A percentile compares a stretch with the other conserved stretches of the same genome.
phyloP scores from a whole-genome alignment of 176 grass and related monocot genomes.

The Tuctoria greenei region DNA sequence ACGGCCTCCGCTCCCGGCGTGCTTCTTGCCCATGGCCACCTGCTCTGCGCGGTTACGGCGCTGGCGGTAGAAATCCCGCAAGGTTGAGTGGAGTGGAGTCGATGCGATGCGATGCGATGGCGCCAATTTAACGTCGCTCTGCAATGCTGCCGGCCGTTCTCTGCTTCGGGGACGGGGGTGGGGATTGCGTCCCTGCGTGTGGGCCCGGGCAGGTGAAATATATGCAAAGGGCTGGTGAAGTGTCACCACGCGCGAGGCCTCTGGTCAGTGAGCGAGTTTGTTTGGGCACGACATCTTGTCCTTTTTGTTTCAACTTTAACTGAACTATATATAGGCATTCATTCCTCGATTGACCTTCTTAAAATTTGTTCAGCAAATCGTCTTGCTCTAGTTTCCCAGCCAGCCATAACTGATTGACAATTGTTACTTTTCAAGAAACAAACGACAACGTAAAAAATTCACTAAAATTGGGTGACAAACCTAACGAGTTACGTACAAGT shows the following conservation, averaged over 20 bases:
- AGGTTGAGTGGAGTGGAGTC: not conserved
- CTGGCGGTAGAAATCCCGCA: not conserved
- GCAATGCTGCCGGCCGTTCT: not conserved
- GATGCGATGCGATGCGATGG: not conserved
- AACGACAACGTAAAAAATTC: too few species aligned
- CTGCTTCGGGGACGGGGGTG: not conserved
- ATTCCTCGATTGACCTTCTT: too few species aligned
- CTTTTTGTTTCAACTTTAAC: not conserved
- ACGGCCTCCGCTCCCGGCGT: slow-evolving; percentile 25
- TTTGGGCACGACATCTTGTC: too few species aligned
- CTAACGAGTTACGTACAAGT: too few species aligned
- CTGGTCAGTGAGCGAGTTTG: too few species aligned
- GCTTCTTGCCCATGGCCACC: slow-evolving; percentile 69
- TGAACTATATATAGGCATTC: not conserved
- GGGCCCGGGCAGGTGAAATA: not conserved
- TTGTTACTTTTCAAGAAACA: too few species aligned
- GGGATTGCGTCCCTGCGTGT: not conserved
- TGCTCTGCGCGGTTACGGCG: not conserved
- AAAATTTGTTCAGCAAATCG: too few species aligned
- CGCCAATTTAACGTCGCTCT: slow-evolving; percentile 30
- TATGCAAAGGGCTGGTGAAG: too few species aligned
- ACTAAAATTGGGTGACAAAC: too few species aligned
- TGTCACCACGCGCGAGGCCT: too few species aligned
- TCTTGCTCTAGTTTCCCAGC: too few species aligned
- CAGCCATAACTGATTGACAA: too few species aligned